Evolutionary conservation across 768 basidiomycete genomes (phyloP), one percentile per base, ranked within the genome.

Genomic region (Boletus coccyginus): DNA sequence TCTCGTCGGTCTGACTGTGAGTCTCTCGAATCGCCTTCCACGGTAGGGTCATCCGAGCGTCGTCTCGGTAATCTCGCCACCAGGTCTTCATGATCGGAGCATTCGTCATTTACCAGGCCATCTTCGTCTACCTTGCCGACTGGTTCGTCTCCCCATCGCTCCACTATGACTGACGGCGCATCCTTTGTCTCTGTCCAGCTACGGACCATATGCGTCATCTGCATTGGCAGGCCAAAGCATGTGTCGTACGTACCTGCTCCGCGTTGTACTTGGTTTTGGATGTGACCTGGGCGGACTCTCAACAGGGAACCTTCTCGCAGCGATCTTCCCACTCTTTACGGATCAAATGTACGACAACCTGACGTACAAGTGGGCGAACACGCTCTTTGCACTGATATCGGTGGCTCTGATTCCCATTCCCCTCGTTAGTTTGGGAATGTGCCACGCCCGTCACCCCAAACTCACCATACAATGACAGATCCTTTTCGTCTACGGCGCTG

Each of bases 201-300:
- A 83, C 54, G 81, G 81, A 3, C 78, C 78, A 6, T 88, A 82
- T 65, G 86, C 87, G 7, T 87, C 85, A 0, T 86, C 84, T 0
- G 87, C 86, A 12, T 71, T 87, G 17, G 87, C 87, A 1, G 87
- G 81, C 2, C 86, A 88, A 67, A 84, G 81, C 62, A 73, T 87
- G 53, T 77, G 79, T 53, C 75, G 86, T 79, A 62, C 51, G 81
- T 73, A 29, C 53, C 47, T 8, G 19, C 48, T 48, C 53, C 29
- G 35, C 27, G 17, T 59, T 55, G 44, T 53, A 54, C 60, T 65
- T 68, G 66, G 46, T 50, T 53, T 41, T 58, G 52, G 55, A 41
- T 50, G 43, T 55, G 59, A 47, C 21, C 21, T 21, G 21, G 29
- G 7, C 19, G 33, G 32, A 24, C 38, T 50, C 41, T 16, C 17